These are phyloP conservation scores for Exophiala sp. DNA, from an alignment of 2,329 filamentous ascomycete species.

Conservation along the genomic window DNA sequence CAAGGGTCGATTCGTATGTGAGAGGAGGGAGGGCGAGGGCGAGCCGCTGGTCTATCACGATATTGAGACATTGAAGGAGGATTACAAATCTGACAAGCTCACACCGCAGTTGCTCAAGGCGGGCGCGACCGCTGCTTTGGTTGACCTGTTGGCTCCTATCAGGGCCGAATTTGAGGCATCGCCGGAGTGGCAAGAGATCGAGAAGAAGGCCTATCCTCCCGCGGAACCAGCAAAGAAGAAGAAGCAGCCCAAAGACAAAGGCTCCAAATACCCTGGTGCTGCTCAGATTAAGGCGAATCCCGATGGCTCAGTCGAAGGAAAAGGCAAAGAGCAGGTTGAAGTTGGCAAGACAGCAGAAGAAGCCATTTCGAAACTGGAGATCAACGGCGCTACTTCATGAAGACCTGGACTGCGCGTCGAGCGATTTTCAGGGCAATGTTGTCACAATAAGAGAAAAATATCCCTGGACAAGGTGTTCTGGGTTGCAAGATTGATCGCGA, in stretches of 20 bases:
- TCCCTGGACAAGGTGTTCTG: no score
- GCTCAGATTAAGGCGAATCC: slow-evolving; percentile 18
- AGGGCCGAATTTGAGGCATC: slow-evolving; percentile 64
- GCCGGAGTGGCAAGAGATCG: slow-evolving; percentile 72
- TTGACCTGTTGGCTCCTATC: slow-evolving; percentile 64
- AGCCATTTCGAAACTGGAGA: slow-evolving; percentile 25
- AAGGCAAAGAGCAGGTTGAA: slow-evolving; percentile 24
- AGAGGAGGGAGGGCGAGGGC: slow-evolving; percentile 53
- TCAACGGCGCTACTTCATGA: slow-evolving; percentile 19
- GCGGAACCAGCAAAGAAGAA: slow-evolving; percentile 53
- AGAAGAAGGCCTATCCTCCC: slow-evolving; percentile 74
- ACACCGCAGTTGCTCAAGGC: slow-evolving; percentile 83
- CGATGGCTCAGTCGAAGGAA: slow-evolving; percentile 25
- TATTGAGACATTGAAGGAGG: slow-evolving; percentile 67
- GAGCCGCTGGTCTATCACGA: slow-evolving; percentile 75
- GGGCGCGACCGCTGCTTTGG: slow-evolving; percentile 67
- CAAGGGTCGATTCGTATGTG: slow-evolving; percentile 59
- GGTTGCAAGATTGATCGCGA: no score
- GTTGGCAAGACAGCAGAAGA: slow-evolving; percentile 24
- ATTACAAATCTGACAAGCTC: slow-evolving; percentile 75
- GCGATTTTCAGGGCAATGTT: no score
- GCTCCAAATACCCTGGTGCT: slow-evolving; percentile 55
- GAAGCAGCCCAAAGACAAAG: slow-evolving; percentile 72
- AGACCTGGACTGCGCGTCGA: no score
- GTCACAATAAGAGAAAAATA: no score